Evolutionary conservation across 257 asterid genomes (phyloP).

Genomic region (Coffea eugenioides): DNA sequence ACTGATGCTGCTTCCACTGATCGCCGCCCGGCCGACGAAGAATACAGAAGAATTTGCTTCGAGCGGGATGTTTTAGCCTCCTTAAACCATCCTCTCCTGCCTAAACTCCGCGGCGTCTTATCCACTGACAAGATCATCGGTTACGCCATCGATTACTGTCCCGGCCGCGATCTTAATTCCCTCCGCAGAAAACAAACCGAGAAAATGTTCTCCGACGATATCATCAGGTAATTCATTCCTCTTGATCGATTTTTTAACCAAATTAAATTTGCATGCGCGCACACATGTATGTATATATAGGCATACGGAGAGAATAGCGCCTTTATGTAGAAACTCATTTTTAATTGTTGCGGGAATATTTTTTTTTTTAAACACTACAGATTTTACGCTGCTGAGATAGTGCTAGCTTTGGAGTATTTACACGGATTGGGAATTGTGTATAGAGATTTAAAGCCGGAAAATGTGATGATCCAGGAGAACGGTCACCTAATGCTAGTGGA

Average conservation of each 20-base stretch:
- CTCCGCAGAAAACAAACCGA: conserved; percentile 74
- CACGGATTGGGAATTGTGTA: conserved; percentile 79
- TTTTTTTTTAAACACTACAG: conserved; percentile 29
- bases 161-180: conserved; percentile 81
- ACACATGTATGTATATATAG: no score
- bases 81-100: conserved; percentile 72
- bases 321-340: no score
- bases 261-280: no score
- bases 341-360: background rate
- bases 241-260: background rate
- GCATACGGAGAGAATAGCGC: no score
- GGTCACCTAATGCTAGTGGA: conserved; percentile 92
- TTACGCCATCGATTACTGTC: conserved; percentile 87
- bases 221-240: conserved; percentile 54
- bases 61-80: conserved; percentile 62
- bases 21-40: conserved; percentile 26
- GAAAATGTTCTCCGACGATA: conserved; percentile 89
- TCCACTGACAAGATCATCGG: conserved; percentile 72
- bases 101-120: conserved; percentile 74
- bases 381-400: conserved; percentile 91
- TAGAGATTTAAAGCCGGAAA: conserved; percentile 94
- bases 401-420: conserved; percentile 76
- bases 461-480: conserved; percentile 83
- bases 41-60: conserved; percentile 53
- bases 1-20: background rate